Percentiles rank a stretch among this genome's conserved stretches.
Conservation (phyloP, 129 eudicot species). For the Logfia minima region DNA sequence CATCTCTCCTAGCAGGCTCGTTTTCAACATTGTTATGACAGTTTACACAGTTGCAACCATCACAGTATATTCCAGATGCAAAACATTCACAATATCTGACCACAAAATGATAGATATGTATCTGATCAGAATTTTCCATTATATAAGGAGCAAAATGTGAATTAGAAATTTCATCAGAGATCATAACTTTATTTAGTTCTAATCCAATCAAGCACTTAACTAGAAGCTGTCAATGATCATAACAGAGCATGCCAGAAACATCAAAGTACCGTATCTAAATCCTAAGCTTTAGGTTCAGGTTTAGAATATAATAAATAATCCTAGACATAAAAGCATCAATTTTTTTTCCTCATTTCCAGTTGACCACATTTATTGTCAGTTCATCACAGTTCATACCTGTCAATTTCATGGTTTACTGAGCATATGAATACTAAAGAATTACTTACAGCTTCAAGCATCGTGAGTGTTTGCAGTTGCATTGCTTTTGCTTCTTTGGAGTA, state of each 20-base stretch:
- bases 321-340: background rate
- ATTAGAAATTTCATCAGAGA: background rate
- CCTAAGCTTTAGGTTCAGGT: background rate
- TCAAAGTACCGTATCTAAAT: background rate
- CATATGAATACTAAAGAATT: background rate
- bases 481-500: constrained; percentile 91
- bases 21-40: constrained; percentile 75
- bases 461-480: constrained; percentile 94
- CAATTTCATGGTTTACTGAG: background rate
- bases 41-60: constrained; percentile 83
- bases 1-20: constrained; percentile 67
- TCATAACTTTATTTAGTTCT: background rate
- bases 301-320: background rate
- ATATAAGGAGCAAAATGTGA: constrained; percentile 3
- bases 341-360: background rate
- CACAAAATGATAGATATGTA: constrained; percentile 5
- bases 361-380: background rate
- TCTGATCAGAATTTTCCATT: background rate
- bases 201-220: background rate
- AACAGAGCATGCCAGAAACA: background rate
- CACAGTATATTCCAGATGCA: constrained; percentile 79
- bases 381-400: background rate
- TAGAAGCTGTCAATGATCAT: background rate
- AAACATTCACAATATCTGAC: constrained; percentile 92
- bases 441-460: constrained; percentile 92